phyloP scores from a whole-genome alignment of 2,329 filamentous ascomycete genomes.

The Botrytis sinoallii region DNA sequence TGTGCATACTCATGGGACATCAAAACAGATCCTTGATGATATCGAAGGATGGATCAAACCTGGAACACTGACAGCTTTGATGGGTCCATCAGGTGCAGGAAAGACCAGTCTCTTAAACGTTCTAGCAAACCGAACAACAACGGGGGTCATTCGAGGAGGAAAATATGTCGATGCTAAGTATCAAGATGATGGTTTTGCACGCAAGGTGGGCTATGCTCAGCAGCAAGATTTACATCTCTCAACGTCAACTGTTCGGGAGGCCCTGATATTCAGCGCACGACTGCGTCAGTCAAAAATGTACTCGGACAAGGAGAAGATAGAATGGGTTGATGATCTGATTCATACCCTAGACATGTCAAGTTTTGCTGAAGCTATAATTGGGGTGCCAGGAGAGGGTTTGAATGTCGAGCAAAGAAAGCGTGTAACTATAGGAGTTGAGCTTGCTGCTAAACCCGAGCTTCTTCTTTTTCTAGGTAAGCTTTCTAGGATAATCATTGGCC shows the following conservation, averaged over 20 bases:
- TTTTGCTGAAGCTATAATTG: slow-evolving; percentile 63
- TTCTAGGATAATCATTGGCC: neutral
- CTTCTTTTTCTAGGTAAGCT: slow-evolving; percentile 53
- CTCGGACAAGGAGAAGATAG: slow-evolving; percentile 72
- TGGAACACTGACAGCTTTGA: slow-evolving; percentile 64
- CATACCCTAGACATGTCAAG: slow-evolving; percentile 61
- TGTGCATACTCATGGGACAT: neutral
- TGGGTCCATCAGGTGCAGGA: slow-evolving; percentile 54
- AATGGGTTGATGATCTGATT: slow-evolving; percentile 65
- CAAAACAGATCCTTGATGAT: slow-evolving; percentile 58
- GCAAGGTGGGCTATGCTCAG: slow-evolving; percentile 72
- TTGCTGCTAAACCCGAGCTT: slow-evolving; percentile 47
- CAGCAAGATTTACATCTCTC: slow-evolving; percentile 87
- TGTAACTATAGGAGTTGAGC: slow-evolving; percentile 55
- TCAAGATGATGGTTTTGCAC: slow-evolving; percentile 79
- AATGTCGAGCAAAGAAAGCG: slow-evolving; percentile 61
- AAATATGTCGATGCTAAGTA: slow-evolving; percentile 66
- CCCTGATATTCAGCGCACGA: slow-evolving; percentile 81
- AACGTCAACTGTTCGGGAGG: slow-evolving; percentile 79
- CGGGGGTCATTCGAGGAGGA: slow-evolving; percentile 83
- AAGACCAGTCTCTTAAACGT: slow-evolving; percentile 60
- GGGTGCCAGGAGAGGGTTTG: slow-evolving; percentile 51
- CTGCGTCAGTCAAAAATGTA: slow-evolving; percentile 77
- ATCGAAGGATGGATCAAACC: slow-evolving; percentile 79
- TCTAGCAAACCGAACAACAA: slow-evolving; percentile 64